phyloP scores from a whole-genome alignment of 208 protist species.

The Trypanosoma lewisi region DNA sequence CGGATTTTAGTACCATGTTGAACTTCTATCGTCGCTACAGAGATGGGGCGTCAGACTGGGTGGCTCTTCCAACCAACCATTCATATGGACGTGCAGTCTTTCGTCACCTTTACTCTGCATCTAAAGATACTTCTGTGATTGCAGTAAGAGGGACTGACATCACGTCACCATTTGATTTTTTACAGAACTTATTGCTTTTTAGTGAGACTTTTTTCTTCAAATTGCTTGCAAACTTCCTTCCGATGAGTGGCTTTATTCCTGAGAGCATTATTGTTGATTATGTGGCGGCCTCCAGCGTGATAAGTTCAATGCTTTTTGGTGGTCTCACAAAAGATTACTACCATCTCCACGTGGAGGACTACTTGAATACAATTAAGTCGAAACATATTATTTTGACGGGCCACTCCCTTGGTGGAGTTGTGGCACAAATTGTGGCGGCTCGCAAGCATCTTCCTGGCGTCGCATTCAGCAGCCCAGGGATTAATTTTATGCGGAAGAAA shows the following conservation, averaged over 20 bases:
- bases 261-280: constrained; percentile 24
- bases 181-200: constrained; percentile 34
- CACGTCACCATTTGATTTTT: constrained; percentile 25
- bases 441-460: constrained; percentile 19
- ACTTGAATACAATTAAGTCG: constrained; percentile 8
- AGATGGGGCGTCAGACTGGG: constrained; percentile 19
- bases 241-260: constrained; percentile 20
- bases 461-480: constrained; percentile 27
- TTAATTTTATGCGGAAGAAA: constrained; percentile 29
- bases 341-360: constrained; percentile 28
- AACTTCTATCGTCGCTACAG: constrained; percentile 27
- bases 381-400: constrained; percentile 29
- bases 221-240: constrained; percentile 24
- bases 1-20: constrained; percentile 14
- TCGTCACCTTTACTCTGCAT: constrained; percentile 23
- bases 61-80: constrained; percentile 16
- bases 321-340: constrained; percentile 14
- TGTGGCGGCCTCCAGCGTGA: constrained; percentile 22
- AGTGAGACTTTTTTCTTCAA: constrained; percentile 26
- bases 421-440: constrained; percentile 30
- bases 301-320: constrained; percentile 6
- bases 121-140: constrained; percentile 32
- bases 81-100: constrained; percentile 24
- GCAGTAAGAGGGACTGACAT: constrained; percentile 29
- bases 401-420: constrained; percentile 29